phyloP scores from a whole-genome alignment of 208 protist species.

The Tritrichomonas foetus region DNA sequence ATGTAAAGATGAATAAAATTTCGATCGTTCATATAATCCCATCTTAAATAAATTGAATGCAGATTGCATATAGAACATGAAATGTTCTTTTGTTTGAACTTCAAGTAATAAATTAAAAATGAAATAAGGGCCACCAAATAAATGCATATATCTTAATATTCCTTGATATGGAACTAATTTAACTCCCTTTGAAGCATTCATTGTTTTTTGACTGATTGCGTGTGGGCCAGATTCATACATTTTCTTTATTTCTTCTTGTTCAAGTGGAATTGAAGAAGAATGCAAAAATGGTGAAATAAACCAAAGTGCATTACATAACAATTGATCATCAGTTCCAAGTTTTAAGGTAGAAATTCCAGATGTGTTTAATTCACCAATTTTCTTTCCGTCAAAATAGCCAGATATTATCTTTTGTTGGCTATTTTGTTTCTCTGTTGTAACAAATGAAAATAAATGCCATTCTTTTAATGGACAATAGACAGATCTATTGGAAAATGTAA shows the following conservation, averaged over 20 bases:
- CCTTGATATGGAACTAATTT: slow-evolving; percentile 18
- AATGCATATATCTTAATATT: background rate
- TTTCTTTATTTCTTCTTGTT: no score
- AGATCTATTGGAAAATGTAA: background rate
- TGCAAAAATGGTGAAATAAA: no score
- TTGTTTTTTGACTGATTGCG: no score
- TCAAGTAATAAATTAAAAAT: background rate
- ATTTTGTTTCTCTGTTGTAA: background rate
- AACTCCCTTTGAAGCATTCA: no score
- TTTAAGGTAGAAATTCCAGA: no score
- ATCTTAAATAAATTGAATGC: background rate
- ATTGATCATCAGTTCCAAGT: no score
- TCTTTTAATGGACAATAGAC: background rate
- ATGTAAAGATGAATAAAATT: background rate
- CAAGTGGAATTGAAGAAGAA: no score
- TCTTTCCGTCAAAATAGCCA: background rate
- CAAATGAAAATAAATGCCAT: background rate
- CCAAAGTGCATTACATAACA: no score
- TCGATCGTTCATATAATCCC: background rate
- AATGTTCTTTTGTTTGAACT: no score
- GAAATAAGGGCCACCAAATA: background rate
- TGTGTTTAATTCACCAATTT: no score
- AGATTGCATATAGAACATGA: no score
- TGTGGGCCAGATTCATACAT: no score
- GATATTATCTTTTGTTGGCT: background rate